Percentiles rank a stretch among this genome's conserved stretches.
Conservation (phyloP, 345 rosid genomes). For the Arabidopsis thaliana region TAIR10.1 NC_003076.8:4285001-4285500, state of each 20-base stretch:
- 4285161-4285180: constrained; percentile 78
- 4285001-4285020: constrained; percentile 52
- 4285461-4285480: background rate
- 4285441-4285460: constrained; percentile 41
- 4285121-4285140: constrained; percentile 74
- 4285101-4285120: constrained; percentile 83
- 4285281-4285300: constrained; percentile 88
- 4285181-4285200: constrained; percentile 75
- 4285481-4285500: background rate
- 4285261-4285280: constrained; percentile 67
- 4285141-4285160: constrained; percentile 85
- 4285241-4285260: constrained; percentile 74
- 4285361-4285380: constrained; percentile 27
- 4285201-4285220: constrained; percentile 80
- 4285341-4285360: constrained; percentile 39
- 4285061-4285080: constrained; percentile 57
- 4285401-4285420: constrained; percentile 75
- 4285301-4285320: constrained; percentile 83
- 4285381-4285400: constrained; percentile 75
- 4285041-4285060: constrained; percentile 60
- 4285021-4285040: constrained; percentile 48
- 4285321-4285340: constrained; percentile 63
- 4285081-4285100: constrained; percentile 71
- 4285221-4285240: constrained; percentile 87
- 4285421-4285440: constrained; percentile 78